Evolutionary conservation across 148 eudicot genomes (phyloP), one percentile per base, ranked within the genome.

Genomic region (Heliamphora exappendiculata): DNA sequence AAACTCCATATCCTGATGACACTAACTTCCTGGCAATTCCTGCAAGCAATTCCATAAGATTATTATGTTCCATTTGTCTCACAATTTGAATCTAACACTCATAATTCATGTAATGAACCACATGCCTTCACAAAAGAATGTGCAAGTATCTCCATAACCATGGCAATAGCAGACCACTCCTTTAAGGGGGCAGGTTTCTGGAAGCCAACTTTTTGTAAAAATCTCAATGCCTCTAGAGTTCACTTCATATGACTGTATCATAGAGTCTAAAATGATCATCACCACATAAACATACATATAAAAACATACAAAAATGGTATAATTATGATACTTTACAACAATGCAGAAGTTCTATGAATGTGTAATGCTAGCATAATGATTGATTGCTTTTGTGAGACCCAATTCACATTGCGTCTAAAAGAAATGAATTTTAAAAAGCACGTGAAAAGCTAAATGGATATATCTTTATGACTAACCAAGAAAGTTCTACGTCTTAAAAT

Each of bases 121-220:
- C 93, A 76, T 88, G 86, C 99, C 99, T 96, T 96, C 99, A 64
- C 70, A 59, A 82, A 93, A 93, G 81, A 96, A 96, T 55, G 99
- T 88, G 92, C 99, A 89, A 37, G 99, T 96, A 73, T 96, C 99
- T 73, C 94, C 99, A 78, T 93, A 96, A 68, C 99, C 99, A 87
- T 93, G 99, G 67, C 98, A 93, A 54, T 69, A 80, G 79, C 87
- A 96, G 81, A 96, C 60, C 72, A 90, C 71, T 70, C 91, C 99
- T 81, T 90, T 96, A 7, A 91, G 91, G 33, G 87, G 54, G 82
- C 87, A 78, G 29, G 85, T 79, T 76, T 75, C 87, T 1, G 91
- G 97, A 72, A 90, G 79, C 99, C 99, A 96, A 79, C 93, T 91
- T 86, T 91, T 96, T 72, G 89, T 58, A 87, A 88, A 93, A 75